These are phyloP conservation scores for Dinochytrium kinnereticum DNA, from an alignment of 371 early-diverging fungal genomes.

Conservation along the genomic window DNA sequence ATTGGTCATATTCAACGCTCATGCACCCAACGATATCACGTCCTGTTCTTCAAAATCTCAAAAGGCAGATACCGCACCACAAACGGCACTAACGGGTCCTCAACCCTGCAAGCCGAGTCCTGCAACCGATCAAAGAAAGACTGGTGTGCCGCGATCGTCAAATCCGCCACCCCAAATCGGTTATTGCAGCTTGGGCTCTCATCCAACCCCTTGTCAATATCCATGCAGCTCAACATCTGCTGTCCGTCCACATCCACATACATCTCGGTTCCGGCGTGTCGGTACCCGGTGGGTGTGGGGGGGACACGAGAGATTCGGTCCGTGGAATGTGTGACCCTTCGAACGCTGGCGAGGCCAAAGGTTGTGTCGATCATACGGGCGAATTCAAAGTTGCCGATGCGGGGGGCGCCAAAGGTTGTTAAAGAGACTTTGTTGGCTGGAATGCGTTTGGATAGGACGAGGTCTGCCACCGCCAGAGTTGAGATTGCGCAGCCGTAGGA, in stretches of 20 bases:
- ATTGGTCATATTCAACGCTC: too few species aligned
- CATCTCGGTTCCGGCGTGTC: slow-evolving; percentile 1
- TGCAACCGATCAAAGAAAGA: not conserved
- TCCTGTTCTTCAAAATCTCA: not conserved
- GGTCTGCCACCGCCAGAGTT: not conserved
- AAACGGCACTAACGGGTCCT: not conserved
- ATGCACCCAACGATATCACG: too few species aligned
- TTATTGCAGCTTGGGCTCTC: not conserved
- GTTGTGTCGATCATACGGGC: not conserved
- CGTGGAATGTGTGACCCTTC: not conserved
- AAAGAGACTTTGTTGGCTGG: not conserved
- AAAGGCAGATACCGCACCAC: not conserved
- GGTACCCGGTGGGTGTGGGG: not conserved
- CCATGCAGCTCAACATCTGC: not conserved
- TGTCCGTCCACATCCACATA: not conserved
- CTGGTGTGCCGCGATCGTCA: not conserved
- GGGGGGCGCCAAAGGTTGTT: not conserved
- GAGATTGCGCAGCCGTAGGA: slow-evolving; percentile 12
- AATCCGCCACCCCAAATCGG: not conserved
- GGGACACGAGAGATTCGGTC: not conserved
- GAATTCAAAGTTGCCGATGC: slow-evolving; percentile 14
- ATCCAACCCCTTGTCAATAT: not conserved
- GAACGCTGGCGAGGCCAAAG: not conserved
- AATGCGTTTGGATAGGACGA: not conserved
- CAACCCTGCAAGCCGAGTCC: not conserved